These are phyloP conservation scores for Aspergillus asperescens DNA, from an alignment of 495 filamentous ascomycete species.

Conservation along the genomic window DNA sequence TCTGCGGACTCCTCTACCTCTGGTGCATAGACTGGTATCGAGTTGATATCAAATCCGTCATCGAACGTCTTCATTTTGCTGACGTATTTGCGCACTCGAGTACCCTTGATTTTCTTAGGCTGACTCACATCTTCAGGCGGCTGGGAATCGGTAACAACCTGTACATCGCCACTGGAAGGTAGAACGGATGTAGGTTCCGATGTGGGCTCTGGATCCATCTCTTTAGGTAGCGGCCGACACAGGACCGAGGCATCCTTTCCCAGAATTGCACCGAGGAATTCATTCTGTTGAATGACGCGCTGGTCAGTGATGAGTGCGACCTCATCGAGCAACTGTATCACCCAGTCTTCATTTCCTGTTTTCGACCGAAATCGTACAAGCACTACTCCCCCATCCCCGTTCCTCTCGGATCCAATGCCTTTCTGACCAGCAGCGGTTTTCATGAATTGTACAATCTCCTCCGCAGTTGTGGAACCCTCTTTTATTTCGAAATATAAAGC, in stretches of 20 bases:
- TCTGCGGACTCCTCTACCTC: constrained; percentile 15
- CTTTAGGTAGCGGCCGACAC: constrained; percentile 51
- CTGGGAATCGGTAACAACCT: constrained; percentile 16
- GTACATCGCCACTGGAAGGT: constrained; percentile 2
- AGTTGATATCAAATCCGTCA: constrained; percentile 49
- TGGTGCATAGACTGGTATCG: constrained; percentile 33
- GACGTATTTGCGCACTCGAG: constrained; percentile 35
- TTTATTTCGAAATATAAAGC: constrained; percentile 59
- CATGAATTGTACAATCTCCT: constrained; percentile 74
- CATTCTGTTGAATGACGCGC: constrained; percentile 80
- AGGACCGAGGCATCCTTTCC: constrained; percentile 66
- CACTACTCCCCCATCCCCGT: constrained; percentile 64
- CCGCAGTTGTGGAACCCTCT: constrained; percentile 61
- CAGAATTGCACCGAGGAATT: constrained; percentile 89
- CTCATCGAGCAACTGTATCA: constrained; percentile 55
- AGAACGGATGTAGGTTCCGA: neutral
- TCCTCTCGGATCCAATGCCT: constrained; percentile 55
- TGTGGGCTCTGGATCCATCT: constrained; percentile 1
- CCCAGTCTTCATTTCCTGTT: constrained; percentile 62
- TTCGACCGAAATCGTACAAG: constrained; percentile 71
- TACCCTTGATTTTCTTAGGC: constrained; percentile 20
- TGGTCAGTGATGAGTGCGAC: constrained; percentile 69
- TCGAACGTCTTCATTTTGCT: constrained; percentile 74
- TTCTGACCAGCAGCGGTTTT: constrained; percentile 69
- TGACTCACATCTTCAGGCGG: constrained; percentile 15